These are phyloP conservation scores for Talaromyces sp. DNA, from an alignment of 2,329 filamentous ascomycete genomes.

Conservation along the genomic window DNA sequence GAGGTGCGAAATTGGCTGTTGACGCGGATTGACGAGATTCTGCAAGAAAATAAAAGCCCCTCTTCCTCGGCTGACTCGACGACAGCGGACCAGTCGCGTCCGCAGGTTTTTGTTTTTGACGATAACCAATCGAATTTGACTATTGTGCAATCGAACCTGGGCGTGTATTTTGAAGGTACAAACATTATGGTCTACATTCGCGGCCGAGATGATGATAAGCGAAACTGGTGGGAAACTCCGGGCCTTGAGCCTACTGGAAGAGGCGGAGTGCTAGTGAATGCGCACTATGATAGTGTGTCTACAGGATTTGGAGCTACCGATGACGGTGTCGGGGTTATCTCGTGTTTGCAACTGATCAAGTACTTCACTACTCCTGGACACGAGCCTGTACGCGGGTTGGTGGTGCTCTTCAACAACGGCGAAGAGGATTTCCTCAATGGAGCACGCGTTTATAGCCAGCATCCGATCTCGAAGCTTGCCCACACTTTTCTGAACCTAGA, in stretches of 20 bases:
- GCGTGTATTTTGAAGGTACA: slow-evolving; percentile 82
- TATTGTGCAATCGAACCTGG: slow-evolving; percentile 43
- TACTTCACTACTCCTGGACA: slow-evolving; percentile 72
- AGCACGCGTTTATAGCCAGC: slow-evolving; percentile 75
- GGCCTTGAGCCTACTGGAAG: slow-evolving; percentile 50
- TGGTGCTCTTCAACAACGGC: slow-evolving; percentile 87
- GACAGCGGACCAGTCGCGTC: slow-evolving; percentile 18
- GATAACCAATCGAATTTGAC: slow-evolving; percentile 76
- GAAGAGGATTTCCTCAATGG: slow-evolving; percentile 92
- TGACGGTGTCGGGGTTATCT: slow-evolving; percentile 85
- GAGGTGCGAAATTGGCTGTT: slow-evolving; percentile 72
- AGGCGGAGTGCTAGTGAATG: slow-evolving; percentile 85
- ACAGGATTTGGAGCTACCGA: slow-evolving; percentile 92
- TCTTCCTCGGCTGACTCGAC: slow-evolving; percentile 8
- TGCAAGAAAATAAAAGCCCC: slow-evolving; percentile 51
- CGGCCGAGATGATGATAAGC: slow-evolving; percentile 67
- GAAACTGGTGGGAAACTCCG: slow-evolving; percentile 64
- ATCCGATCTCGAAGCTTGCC: slow-evolving; percentile 71
- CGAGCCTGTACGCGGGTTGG: slow-evolving; percentile 71
- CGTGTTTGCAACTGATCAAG: slow-evolving; percentile 75
- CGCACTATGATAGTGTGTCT: slow-evolving; percentile 90
- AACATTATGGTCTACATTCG: slow-evolving; percentile 91
- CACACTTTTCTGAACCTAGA: slow-evolving; percentile 93
- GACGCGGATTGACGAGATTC: slow-evolving; percentile 62
- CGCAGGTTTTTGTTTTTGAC: slow-evolving; percentile 61